A percentile compares a stretch with the other conserved stretches of the same genome.
Evolutionary conservation across 164 flowering plant species (phyloP).

Genomic region (Berberis thunbergii): DNA sequence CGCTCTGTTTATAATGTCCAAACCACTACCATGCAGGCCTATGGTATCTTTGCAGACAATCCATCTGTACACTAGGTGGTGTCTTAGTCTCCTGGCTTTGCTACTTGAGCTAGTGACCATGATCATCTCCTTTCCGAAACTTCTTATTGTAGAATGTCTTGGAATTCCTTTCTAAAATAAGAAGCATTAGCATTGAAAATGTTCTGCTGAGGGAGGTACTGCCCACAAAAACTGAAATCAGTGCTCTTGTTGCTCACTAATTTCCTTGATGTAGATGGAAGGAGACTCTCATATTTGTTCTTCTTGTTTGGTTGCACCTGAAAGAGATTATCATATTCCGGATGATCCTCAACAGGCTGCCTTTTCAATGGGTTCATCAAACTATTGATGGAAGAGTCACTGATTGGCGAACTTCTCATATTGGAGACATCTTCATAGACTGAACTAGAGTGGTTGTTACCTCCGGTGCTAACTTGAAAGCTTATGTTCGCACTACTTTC

Average conservation of each 20-base stretch:
- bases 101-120: background rate
- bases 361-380: constrained; percentile 17
- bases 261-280: constrained; percentile 10
- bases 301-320: too few relatives aligned
- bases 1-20: background rate
- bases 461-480: constrained; percentile 10
- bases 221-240: constrained; percentile 9
- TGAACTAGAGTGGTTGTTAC: constrained; percentile 6
- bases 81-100: background rate
- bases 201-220: constrained; percentile 9
- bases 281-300: background rate
- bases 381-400: constrained; percentile 11
- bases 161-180: constrained; percentile 10
- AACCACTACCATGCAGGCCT: too few relatives aligned
- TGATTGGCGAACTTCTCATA: constrained; percentile 5
- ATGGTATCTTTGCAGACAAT: too few relatives aligned
- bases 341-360: constrained; percentile 11
- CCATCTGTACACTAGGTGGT: background rate
- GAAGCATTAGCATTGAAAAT: constrained; percentile 10
- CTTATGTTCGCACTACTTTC: constrained; percentile 12
- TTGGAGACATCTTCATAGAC: constrained; percentile 11
- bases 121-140: background rate
- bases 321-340: background rate
- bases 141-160: background rate
- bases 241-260: constrained; percentile 4